Conservation (phyloP, 129 eudicot species). For the Artemisia tridentata region DNA sequence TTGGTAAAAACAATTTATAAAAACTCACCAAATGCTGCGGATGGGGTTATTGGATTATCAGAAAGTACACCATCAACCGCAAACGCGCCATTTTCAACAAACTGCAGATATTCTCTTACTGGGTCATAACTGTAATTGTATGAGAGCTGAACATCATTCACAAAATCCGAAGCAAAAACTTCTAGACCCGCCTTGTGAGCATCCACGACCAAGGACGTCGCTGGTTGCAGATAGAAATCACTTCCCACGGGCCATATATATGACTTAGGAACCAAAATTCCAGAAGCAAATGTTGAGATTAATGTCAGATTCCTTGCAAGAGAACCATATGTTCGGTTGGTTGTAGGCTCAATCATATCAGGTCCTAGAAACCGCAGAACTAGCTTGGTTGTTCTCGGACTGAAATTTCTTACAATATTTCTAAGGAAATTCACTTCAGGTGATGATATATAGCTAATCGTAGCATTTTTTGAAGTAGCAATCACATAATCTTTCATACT, state of each 20-base stretch:
- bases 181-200: slow-evolving; percentile 76
- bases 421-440: slow-evolving; percentile 77
- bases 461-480: slow-evolving; percentile 38
- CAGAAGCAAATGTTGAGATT: slow-evolving; percentile 75
- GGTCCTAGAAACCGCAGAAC: slow-evolving; percentile 64
- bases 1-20: background rate
- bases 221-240: slow-evolving; percentile 44
- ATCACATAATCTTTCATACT: slow-evolving; percentile 67
- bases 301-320: slow-evolving; percentile 62
- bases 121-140: slow-evolving; percentile 88
- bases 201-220: slow-evolving; percentile 70
- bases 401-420: slow-evolving; percentile 47
- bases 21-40: slow-evolving; percentile 69
- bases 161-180: slow-evolving; percentile 69
- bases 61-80: slow-evolving; percentile 95
- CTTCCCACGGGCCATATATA: slow-evolving; percentile 67
- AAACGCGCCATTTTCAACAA: slow-evolving; percentile 66
- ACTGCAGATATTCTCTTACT: slow-evolving; percentile 59
- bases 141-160: slow-evolving; percentile 55
- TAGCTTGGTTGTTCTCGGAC: slow-evolving; percentile 47
- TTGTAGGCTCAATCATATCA: slow-evolving; percentile 60
- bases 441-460: slow-evolving; percentile 64
- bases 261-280: slow-evolving; percentile 76
- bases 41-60: slow-evolving; percentile 82
- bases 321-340: slow-evolving; percentile 77